Evolutionary conservation across 1,284 basidiomycete genomes (phyloP), one percentile per base, ranked within the genome.

Genomic region (Boletus hoseneyae): DNA sequence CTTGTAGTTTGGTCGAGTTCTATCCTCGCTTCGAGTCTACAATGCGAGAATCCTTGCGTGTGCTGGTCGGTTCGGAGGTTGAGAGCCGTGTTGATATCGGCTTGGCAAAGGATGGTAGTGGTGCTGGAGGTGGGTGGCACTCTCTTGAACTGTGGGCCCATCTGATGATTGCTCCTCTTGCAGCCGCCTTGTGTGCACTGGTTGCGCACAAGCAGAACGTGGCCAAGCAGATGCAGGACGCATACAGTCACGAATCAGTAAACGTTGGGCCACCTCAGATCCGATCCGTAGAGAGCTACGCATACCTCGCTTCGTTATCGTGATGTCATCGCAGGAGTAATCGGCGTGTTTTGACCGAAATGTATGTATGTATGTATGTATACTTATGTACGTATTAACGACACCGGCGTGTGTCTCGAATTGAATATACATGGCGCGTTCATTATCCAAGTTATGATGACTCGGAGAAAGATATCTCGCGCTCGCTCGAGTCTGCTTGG

Each of bases 31-130:
- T 92, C 69, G 82, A 93, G 63, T 72, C 78, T 9, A 79, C 79
- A 12, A 73, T 97, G 54, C 78, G 90, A 29, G 80, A 83, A 41
- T 87, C 92, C 0, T 69, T 99, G 43, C 73, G 79, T n/a, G 69
- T 74, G 2, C 63, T 98, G 30, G 79, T 98, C 11, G 94, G 96
- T 7, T 75, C 82, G 36, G 80, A 90, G 36, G 82, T 87, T 5
- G 93, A 93, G 72, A 76, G 80, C 62, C 74, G 82, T 33, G 83
- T 97, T 7, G 80, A 86, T 53, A 90, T 98, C 59, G 94, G 92
- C 19, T 69, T 97, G 60, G 96, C 96, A 5, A 98, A 97, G 72
- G 97, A 99, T 64, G 96, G 97, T 21, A 95, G 91, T 65, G 97
- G 96, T 46, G 93, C 96, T 35, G 96, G 96, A 64, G 93, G 92